A percentile compares a stretch with the other conserved stretches of the same genome.
phyloP scores from a whole-genome alignment of 1,284 basidiomycete genomes.

The Ceratobasidium sp. region DNA sequence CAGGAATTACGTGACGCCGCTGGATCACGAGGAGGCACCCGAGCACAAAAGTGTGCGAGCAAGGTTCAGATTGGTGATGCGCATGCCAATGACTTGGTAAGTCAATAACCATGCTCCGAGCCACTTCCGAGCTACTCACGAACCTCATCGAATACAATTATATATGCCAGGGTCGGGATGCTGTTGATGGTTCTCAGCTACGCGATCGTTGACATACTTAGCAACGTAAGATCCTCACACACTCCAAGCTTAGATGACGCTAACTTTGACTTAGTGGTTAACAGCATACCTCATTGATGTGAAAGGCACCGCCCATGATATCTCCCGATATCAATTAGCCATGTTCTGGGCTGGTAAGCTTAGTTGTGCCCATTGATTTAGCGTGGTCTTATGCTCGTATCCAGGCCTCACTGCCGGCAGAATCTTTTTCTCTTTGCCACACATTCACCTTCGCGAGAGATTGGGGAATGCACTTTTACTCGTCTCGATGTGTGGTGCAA shows the following conservation, averaged over 20 bases:
- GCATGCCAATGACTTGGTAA: slow-evolving; percentile 34
- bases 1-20: slow-evolving; percentile 7
- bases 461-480: slow-evolving; percentile 13
- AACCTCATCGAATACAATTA: background rate
- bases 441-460: slow-evolving; percentile 19
- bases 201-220: slow-evolving; percentile 17
- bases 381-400: background rate
- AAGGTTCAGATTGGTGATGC: background rate
- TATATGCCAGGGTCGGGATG: slow-evolving; percentile 24
- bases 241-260: background rate
- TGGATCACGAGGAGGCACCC: background rate
- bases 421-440: slow-evolving; percentile 25
- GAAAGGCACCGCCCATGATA: slow-evolving; percentile 23
- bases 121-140: background rate
- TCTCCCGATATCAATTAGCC: slow-evolving; percentile 26
- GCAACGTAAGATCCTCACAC: slow-evolving; percentile 1
- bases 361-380: background rate
- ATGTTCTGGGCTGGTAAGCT: slow-evolving; percentile 29
- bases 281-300: slow-evolving; percentile 30
- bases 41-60: slow-evolving; percentile 13
- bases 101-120: background rate
- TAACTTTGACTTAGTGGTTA: slow-evolving; percentile 5
- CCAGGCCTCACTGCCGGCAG: slow-evolving; percentile 1
- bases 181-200: slow-evolving; percentile 25
- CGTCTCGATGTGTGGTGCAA: background rate